Base-by-base conservation (phyloP, 2,329 filamentous ascomycete species). In the Penicillium freii region DNA sequence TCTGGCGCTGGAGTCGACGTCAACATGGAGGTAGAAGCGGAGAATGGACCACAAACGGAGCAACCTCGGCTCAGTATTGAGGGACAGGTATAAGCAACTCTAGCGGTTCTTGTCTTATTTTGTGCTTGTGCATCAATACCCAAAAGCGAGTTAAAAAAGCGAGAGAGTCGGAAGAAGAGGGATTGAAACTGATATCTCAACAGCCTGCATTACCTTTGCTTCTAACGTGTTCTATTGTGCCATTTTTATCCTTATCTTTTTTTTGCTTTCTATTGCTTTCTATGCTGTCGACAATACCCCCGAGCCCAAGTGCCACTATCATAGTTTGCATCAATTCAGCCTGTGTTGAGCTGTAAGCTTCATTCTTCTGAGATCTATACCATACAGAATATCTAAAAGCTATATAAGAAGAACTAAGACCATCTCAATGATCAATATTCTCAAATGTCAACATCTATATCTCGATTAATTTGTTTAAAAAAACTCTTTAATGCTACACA, bases 21-120 rank as follows among this genome's bases (percentile, higher is more conserved):
- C n/a, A 51, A 36, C 11, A 56, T 47, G 54, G 54, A 50, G 36
- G 39, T 25, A 13, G 44, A 42, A 21, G n/a, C n/a, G 47, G 33
- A 46, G 33, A 58, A 49, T 25, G 42, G 59, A 36, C 38, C 62
- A 17, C 44, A 23, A 25, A 59, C 57, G 34, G 51, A 40, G 5
- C 55, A 59, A 19, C 54, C 65, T 34, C 67, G 63, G 13, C 64
- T 70, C 36, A 62, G 63, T 39, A 65, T 71, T 17, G 61, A 70
- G 57, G 64, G 67, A 11, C 58, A 60, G 38, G 66, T 64, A 51
- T 69, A 39, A n/a, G 11, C 29, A 31, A 36, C 27, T 45, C 4
- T 23, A 5, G 29, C 10, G 21, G 3, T 27, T 47, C 31, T 19
- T 34, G 27, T 51, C 39, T 44, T 34, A 27, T 51, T 42, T 43